phyloP scores from a whole-genome alignment of 2,329 filamentous ascomycete species.

The Tolypocladium guangdongense region DNA sequence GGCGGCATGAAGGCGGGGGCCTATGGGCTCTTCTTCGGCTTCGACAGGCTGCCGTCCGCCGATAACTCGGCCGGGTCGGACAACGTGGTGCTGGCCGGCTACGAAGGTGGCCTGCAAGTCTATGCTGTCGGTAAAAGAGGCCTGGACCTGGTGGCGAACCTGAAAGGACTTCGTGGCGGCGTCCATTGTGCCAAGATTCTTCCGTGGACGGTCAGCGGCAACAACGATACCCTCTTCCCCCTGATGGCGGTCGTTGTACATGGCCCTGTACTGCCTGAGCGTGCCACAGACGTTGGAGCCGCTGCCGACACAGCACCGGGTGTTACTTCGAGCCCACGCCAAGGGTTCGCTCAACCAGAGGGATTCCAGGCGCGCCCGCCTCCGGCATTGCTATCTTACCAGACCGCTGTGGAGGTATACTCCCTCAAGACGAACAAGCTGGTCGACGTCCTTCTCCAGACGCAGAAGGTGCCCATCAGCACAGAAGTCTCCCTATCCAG shows the following conservation, averaged over 20 bases:
- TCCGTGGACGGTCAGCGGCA: conserved; percentile 49
- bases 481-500: conserved; percentile 44
- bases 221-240: conserved; percentile 50
- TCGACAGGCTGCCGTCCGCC: conserved; percentile 55
- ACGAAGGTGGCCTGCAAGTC: conserved; percentile 69
- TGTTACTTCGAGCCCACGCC: conserved; percentile 29
- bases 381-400: conserved; percentile 50
- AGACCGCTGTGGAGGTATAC: conserved; percentile 83
- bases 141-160: conserved; percentile 54
- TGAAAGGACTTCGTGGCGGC: conserved; percentile 69
- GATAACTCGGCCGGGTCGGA: conserved; percentile 33
- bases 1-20: conserved; percentile 53
- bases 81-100: conserved; percentile 65
- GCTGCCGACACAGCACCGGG: conserved; percentile 27
- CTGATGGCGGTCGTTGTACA: conserved; percentile 73
- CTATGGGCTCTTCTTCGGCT: conserved; percentile 67
- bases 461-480: conserved; percentile 50
- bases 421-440: conserved; percentile 66
- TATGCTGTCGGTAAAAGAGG: conserved; percentile 63
- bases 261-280: conserved; percentile 52
- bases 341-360: conserved; percentile 26
- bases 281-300: conserved; percentile 21
- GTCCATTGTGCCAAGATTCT: conserved; percentile 77
- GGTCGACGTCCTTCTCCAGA: conserved; percentile 63
- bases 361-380: conserved; percentile 21